These are phyloP conservation scores for Litsea cubeba DNA, from an alignment of 164 flowering plant genomes.

Conservation along the genomic window DNA sequence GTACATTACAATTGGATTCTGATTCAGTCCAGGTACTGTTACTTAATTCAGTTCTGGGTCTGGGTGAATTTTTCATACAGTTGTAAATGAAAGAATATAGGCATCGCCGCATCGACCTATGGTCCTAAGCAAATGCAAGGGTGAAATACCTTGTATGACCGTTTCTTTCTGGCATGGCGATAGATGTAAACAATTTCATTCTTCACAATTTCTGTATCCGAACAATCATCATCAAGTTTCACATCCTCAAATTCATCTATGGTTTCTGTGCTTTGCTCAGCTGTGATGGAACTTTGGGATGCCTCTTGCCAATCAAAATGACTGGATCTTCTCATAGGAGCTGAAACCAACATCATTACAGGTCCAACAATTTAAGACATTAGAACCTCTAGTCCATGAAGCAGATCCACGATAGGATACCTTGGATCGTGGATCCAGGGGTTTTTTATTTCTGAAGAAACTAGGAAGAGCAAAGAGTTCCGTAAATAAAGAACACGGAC, in stretches of 20 bases:
- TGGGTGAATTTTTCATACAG: background rate
- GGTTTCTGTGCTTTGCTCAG: background rate
- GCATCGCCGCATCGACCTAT: background rate
- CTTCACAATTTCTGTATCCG: background rate
- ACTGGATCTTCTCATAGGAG: background rate
- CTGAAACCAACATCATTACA: background rate
- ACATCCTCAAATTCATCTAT: conserved; percentile 5
- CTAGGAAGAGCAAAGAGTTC: too few relatives aligned
- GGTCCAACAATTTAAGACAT: too few relatives aligned
- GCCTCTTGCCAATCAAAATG: conserved; percentile 3
- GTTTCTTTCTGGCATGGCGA: background rate
- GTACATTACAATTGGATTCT: too few relatives aligned
- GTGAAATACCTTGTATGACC: conserved; percentile 1
- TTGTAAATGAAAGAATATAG: background rate
- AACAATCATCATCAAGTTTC: background rate
- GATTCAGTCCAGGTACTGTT: too few relatives aligned
- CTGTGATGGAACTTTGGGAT: background rate
- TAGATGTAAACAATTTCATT: background rate
- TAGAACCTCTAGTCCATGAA: too few relatives aligned
- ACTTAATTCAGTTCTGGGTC: too few relatives aligned
- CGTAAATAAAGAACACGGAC: too few relatives aligned
- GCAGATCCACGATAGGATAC: too few relatives aligned
- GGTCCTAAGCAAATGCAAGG: background rate
- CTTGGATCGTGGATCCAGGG: too few relatives aligned
- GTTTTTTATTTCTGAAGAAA: too few relatives aligned